These are phyloP conservation scores for Tieghemostelium lacteum DNA, from an alignment of 78 protist species.

Conservation along the genomic window DNA sequence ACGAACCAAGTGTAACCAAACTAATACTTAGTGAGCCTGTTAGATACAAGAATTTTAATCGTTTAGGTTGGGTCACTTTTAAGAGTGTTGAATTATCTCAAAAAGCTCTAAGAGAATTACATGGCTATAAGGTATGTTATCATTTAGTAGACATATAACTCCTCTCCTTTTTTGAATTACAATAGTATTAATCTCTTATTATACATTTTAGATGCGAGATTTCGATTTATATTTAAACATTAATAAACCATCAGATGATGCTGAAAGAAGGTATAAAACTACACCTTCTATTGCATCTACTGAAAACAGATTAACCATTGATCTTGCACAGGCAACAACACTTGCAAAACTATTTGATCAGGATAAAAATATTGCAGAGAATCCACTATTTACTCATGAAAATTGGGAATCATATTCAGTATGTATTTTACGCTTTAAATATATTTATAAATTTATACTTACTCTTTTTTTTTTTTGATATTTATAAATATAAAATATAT, in stretches of 20 bases:
- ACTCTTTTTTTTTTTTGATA: neutral
- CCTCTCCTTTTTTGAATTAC: neutral
- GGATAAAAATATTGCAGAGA: conserved; percentile 48
- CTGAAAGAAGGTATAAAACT: conserved; percentile 75
- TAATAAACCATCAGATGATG: conserved; percentile 63
- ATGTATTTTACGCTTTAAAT: neutral
- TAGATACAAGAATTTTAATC: conserved; percentile 69
- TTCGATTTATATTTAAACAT: conserved; percentile 55
- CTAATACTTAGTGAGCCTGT: conserved; percentile 65
- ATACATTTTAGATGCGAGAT: conserved; percentile 42
- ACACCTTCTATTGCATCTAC: conserved; percentile 79
- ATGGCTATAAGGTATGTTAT: conserved; percentile 55
- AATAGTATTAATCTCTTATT: neutral
- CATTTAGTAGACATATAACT: neutral
- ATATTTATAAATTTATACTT: too few relatives aligned
- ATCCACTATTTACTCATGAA: conserved; percentile 27
- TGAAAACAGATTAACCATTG: conserved; percentile 43
- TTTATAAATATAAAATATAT: too few relatives aligned
- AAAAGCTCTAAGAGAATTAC: conserved; percentile 62
- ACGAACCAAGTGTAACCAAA: conserved; percentile 39
- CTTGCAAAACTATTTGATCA: conserved; percentile 43
- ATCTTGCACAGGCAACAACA: conserved; percentile 43
- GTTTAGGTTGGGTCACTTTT: conserved; percentile 75
- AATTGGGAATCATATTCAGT: conserved; percentile 18
- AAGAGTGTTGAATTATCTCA: conserved; percentile 29